Evolutionary conservation across 2,329 filamentous ascomycete genomes (phyloP), one percentile per base, ranked within the genome.

Genomic region (Sporothrix phasma): DNA sequence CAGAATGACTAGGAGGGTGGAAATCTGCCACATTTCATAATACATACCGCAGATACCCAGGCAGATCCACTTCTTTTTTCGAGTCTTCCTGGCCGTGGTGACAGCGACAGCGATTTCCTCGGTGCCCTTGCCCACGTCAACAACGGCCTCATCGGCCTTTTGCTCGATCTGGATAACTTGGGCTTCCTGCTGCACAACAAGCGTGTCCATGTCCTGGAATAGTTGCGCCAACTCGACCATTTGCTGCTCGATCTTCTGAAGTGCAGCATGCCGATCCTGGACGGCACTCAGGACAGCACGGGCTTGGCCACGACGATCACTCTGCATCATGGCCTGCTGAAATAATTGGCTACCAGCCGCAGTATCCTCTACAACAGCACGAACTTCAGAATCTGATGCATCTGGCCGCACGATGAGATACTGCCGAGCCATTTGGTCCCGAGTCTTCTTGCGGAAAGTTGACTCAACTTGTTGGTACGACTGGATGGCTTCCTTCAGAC

Each of bases 31-130:
- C 17, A 6, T 15, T 17, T 43, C 6, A 10, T 41, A 1, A 6
- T 45, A 76, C 82, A 70, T 79, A 85, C 82, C 78, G 70, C 81
- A 78, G 72, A 97, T 90, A 71, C 88, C 86, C 69, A 96, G 78
- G 80, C 92, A 96, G 74, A 89, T 92, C 92, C 92, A 97, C 88
- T 97, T 97, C 91, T 95, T 96, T 79, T 86, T 90, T 70, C 90
- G 84, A 60, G 88, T 90, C 70, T 85, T 84, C 74, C 88, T 82
- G 8, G 93, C 93, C 69, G 90, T 96, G 66, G 83, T 81, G 67
- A 96, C 89, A 13, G 92, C 92, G n/a, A 83, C 84, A 45, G 82
- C 86, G 66, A 97, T 89, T 75, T 97, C 86, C 67, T 85, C 83
- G 72, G 94, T 97, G 68, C 88, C 93, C 74, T 94, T 88, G 71